Base-by-base conservation (phyloP, 805 yeast species). In the Metschnikowia henanensis region DNA sequence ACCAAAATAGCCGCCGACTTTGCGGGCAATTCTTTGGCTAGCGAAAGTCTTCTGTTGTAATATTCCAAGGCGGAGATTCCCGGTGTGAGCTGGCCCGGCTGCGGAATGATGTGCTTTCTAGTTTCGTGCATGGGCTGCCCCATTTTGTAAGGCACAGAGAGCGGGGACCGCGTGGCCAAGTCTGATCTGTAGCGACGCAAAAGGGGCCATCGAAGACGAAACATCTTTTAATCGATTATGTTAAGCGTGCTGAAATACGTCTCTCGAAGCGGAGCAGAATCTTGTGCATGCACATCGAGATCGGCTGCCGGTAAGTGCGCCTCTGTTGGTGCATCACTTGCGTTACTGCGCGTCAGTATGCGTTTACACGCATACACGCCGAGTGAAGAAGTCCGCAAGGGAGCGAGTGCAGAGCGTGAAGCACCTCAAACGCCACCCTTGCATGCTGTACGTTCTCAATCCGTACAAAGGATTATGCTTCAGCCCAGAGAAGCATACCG, bases 91-190 rank as follows among this genome's bases (percentile, higher is more conserved):
- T 87, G 85, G 5, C 97, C 97, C 0, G 83, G 72, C 29, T 71
- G 73, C 3, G 95, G 70, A 41, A 87, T 61, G 51, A 82, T 81
- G 45, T 71, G 76, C 0, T 95, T 95, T 44, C 97, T 72, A 0
- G 96, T 91, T 57, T 89, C 97, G 57, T 76, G 79, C 12, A 88
- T 68, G 0, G 98, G 94, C 65, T 92, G 99, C 1, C 98, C 98
- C 1, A 87, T 69, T 23, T 74, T 68, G 52, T 75, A 64, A 1
- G 65, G 61, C 17, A 52, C 50, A 5, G 43, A 30, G 6, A 50
- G 47, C 3, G 52, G 35, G 5, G 70, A 70, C 38, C 72, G 53
- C 3, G 68, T 46, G 26, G 49, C 45, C 30, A 48, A 35, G 33
- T 26, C 13, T 7, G 51, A 47, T 2, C 25, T 37, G 21, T 10